Percentiles rank a stretch among this genome's conserved stretches.
Evolutionary conservation across 352 stramenopile species (phyloP).

Genomic region (Phytophthora litchii): DNA sequence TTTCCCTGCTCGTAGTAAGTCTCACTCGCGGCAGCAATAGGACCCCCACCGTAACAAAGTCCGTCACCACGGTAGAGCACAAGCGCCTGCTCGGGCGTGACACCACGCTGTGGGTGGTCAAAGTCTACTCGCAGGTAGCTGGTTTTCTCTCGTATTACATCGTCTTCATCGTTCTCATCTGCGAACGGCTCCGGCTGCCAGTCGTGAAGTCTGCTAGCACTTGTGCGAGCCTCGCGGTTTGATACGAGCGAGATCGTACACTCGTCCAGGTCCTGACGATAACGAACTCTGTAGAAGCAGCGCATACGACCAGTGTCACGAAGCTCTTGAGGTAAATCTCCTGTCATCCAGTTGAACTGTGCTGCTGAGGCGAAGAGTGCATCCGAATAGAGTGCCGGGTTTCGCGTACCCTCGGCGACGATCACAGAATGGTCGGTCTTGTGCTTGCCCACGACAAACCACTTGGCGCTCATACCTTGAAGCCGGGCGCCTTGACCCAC

Average conservation of each 20-base stretch:
- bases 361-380: conserved; percentile 71
- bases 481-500: conserved; percentile 94
- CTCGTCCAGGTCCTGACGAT: conserved; percentile 71
- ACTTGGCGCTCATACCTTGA: conserved; percentile 88
- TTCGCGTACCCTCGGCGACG: conserved; percentile 89
- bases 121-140: conserved; percentile 78
- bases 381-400: conserved; percentile 92
- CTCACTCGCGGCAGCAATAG: conserved; percentile 62
- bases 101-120: conserved; percentile 77
- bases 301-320: conserved; percentile 45
- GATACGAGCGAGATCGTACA: conserved; percentile 72
- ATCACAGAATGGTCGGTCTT: conserved; percentile 80
- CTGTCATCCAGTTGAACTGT: conserved; percentile 93
- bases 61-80: conserved; percentile 87
- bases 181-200: conserved; percentile 33
- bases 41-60: conserved; percentile 79
- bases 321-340: conserved; percentile 49
- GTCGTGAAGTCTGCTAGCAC: conserved; percentile 58
- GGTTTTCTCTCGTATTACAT: neutral
- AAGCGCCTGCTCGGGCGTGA: conserved; percentile 85
- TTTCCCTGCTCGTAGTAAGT: conserved; percentile 77
- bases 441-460: conserved; percentile 87
- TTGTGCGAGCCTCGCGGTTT: conserved; percentile 32
- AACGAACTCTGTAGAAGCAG: conserved; percentile 84
- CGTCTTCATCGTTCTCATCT: conserved; percentile 13